phyloP scores from a whole-genome alignment of 139 green algal genomes.

The Edaphochlamys debaryana region DNA sequence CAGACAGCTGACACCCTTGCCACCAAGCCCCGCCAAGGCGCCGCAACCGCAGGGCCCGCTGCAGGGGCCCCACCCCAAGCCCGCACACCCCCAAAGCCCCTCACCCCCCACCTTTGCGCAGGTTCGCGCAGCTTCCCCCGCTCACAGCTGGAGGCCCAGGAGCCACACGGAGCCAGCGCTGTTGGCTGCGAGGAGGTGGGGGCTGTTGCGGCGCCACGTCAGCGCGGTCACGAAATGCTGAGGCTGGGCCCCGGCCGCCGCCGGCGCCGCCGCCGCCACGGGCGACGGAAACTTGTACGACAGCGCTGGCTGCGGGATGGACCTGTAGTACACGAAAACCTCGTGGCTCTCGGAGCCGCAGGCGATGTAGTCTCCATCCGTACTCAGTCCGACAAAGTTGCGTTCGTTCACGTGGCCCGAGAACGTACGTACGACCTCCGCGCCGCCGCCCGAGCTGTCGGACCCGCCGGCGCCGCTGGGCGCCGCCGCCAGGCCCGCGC shows the following conservation, averaged over 20 bases:
- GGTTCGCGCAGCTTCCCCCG: no score
- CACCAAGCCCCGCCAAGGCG: no score
- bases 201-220: slow-evolving; percentile 48
- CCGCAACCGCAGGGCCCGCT: no score
- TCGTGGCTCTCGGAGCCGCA: slow-evolving; percentile 84
- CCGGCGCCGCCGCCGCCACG: not conserved
- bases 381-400: slow-evolving; percentile 95
- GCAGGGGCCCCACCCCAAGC: no score
- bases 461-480: not conserved
- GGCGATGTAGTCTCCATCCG: slow-evolving; percentile 80
- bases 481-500: not conserved
- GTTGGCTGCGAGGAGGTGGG: slow-evolving; percentile 59
- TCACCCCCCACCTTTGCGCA: no score
- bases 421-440: slow-evolving; percentile 53
- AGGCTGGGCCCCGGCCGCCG: not conserved
- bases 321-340: slow-evolving; percentile 60
- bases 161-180: slow-evolving; percentile 54
- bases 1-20: no score
- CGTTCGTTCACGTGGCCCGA: slow-evolving; percentile 90
- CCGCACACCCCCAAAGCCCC: no score
- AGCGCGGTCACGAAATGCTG: slow-evolving; percentile 60
- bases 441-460: not conserved
- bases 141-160: slow-evolving; percentile 40
- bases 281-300: slow-evolving; percentile 9
- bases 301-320: slow-evolving; percentile 28